Evolutionary conservation across 2,329 filamentous ascomycete genomes (phyloP), one percentile per base, ranked within the genome.

Genomic region (Cordyceps militaris): DNA sequence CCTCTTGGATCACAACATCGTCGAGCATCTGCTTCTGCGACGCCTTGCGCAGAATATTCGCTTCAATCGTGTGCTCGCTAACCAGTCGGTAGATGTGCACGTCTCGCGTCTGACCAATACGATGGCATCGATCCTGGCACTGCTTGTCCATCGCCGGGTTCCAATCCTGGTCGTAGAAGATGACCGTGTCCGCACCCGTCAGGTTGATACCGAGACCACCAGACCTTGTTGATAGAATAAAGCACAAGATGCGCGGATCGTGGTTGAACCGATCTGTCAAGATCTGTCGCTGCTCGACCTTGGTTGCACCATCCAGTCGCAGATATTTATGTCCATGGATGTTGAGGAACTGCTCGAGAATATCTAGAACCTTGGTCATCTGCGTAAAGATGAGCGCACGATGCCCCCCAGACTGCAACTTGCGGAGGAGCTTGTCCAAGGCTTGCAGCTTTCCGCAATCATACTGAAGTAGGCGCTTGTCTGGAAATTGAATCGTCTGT

Each of bases 71-170:
- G 67, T 95, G 87, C 67, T 97, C 87, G 11, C 91, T 94, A 9
- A 96, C 86, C 21, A 97, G 85, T 2, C 93, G 91, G 74, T 97
- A 99, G 59, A 99, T 97, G 71, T 97, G 93, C 32, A 99, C 94
- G 69, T 99, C 94, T 30, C 94, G 87, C 0, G 94, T 97, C 72
- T 99, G 94, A 1, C 94, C 94, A 64, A 99, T 99, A 63, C 94
- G 90, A 74, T 99, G 94, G 66, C 91, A 95, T 66, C 94, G 85
- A 70, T 99, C 95, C 74, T 99, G 95, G 67, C 94, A 99, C 72
- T 99, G 94, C 72, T 96, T 96, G 76, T 99, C 94, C 94, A 99
- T 99, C 53, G 95, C 94, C 0, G 94, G 94, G 66, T 99, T 99
- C 95, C 95, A 99, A 70, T 99, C 94, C 60, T 97, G 86, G 67